Base-by-base conservation (phyloP, 768 basidiomycete genomes). In the Termitomyces sp. region DNA sequence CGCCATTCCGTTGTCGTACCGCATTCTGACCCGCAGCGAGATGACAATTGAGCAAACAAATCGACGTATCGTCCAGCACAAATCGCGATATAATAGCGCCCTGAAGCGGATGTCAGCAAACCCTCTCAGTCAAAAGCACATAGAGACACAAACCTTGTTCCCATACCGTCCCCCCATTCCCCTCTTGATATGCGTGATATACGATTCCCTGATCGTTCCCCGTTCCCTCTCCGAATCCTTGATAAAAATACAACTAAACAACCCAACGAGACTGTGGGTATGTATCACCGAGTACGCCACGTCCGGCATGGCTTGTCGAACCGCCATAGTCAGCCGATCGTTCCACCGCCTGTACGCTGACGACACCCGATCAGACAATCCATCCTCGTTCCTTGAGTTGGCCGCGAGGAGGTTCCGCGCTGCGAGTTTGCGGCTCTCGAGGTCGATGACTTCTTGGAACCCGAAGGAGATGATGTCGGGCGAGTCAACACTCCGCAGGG, bases 11-110 rank as follows among this genome's bases (percentile, higher is more conserved):
- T 60, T 89, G 79, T 1, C 89, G 81, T 18, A 89, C 81, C 51
- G 90, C 88, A 56, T 83, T 81, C 66, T 98, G 95, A 1, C 96
- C 96, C 6, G 93, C 92, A n/a, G 95, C 96, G 58, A 99, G 81
- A 77, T 99, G 96, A 62, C 91, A 94, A 72, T 99, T 99, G 74
- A 98, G 85, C 66, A 97, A 89, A 72, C 96, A 98, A 14, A 98
- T 68, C 0, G 92, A 95, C 1, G 94, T 90, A 69, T 98, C 94
- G 59, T 94, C 94, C 46, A 98, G 79, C 7, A 94, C 83, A 60
- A 97, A 86, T 20, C 95, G 84, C 3, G 90, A 83, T n/a, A 94
- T 82, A 60, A 97, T 94, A 0, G 88, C 94, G 9, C 94, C 94
- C 91, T 94, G 63, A 20, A 43, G 22, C 11, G 22, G 2, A 44